Conservation (phyloP, 2,329 filamentous ascomycete genomes). For the Lasiodiplodia theobromae region DNA sequence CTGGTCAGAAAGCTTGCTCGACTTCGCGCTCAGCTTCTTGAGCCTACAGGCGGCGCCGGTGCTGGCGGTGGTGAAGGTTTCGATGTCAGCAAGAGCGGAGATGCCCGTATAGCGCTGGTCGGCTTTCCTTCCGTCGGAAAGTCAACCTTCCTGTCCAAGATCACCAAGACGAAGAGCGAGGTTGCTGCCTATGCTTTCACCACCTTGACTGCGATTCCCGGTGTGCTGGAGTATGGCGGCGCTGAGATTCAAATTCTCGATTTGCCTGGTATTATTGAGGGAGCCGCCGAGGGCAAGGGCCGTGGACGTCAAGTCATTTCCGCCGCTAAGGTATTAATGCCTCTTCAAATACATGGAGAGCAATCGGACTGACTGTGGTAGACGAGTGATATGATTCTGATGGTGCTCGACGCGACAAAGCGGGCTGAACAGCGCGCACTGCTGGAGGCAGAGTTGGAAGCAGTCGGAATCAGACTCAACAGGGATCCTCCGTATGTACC, state of each 20-base stretch:
- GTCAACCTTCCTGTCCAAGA: slow-evolving; percentile 97
- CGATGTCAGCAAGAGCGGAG: slow-evolving; percentile 89
- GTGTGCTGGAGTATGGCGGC: slow-evolving; percentile 95
- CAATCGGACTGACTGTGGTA: slow-evolving; percentile 34
- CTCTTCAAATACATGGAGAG: too few relatives aligned
- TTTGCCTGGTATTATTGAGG: slow-evolving; percentile 97
- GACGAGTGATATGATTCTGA: slow-evolving; percentile 95
- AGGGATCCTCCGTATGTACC: slow-evolving; percentile 71
- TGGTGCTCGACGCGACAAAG: slow-evolving; percentile 97
- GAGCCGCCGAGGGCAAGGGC: slow-evolving; percentile 93
- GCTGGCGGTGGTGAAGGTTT: slow-evolving; percentile 83
- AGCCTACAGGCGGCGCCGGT: slow-evolving; percentile 82
- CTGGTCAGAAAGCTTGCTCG: slow-evolving; percentile 85
- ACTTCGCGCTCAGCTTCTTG: slow-evolving; percentile 89
- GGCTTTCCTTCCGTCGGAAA: slow-evolving; percentile 99
- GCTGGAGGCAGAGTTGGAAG: slow-evolving; percentile 90
- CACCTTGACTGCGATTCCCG: slow-evolving; percentile 94
- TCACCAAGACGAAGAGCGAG: slow-evolving; percentile 96
- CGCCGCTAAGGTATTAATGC: slow-evolving; percentile 75
- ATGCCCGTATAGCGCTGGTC: slow-evolving; percentile 94
- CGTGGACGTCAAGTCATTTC: slow-evolving; percentile 95
- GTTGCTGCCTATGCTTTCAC: slow-evolving; percentile 98
- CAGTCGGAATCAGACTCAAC: slow-evolving; percentile 93
- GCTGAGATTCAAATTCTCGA: slow-evolving; percentile 98
- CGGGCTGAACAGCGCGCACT: slow-evolving; percentile 89